Base-by-base conservation (phyloP, 495 filamentous ascomycete species). In the Xanthoparmelia taractica region DNA sequence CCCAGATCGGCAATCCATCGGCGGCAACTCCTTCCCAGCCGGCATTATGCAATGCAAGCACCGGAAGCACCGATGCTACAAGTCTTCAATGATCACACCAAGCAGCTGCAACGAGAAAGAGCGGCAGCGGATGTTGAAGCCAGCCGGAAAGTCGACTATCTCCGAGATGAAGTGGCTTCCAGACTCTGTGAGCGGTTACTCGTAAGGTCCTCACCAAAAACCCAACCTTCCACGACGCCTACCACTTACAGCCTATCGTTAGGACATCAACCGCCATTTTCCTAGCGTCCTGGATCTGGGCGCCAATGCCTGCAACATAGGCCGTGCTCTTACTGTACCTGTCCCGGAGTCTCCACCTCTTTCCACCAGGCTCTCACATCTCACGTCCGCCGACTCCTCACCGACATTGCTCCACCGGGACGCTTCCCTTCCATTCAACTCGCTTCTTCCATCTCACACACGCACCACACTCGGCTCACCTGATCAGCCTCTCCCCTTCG, bases 281-380 rank as follows among this genome's bases (percentile, higher is more conserved):
- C 85, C 87, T 31, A 76, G 84, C 57, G 90, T 92, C 52, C 90
- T 99, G 67, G 95, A 99, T 73, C 85, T 97, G 31, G 95, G 94
- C 64, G 92, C 95, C 65, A 96, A 97, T 73, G 85, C 92, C 62
- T 96, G 92, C 80, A 94, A 96, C 77, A 89, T 99, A 70, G 94
- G 92, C 10, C 83, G 84, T 60, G 85, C 86, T 56, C 79, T 97
- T 18, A 87, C 87, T 27, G 84, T 87, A 68, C 79, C 82, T 4
- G 79, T 83, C 64, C 73, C 76, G 15, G 71, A 78, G 43, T 79
- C 85, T 15, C 80, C 84, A 17, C 86, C 90, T 2, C 78, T 96
- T 40, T 73, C 85, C 10, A 77, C 77, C 25, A 83, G 86, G 29
- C 85, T 99, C 48, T 74, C 79, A 10, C 79, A 87, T 59, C 79